phyloP scores from a whole-genome alignment of 306 rosid species.

The Malus fusca region DNA sequence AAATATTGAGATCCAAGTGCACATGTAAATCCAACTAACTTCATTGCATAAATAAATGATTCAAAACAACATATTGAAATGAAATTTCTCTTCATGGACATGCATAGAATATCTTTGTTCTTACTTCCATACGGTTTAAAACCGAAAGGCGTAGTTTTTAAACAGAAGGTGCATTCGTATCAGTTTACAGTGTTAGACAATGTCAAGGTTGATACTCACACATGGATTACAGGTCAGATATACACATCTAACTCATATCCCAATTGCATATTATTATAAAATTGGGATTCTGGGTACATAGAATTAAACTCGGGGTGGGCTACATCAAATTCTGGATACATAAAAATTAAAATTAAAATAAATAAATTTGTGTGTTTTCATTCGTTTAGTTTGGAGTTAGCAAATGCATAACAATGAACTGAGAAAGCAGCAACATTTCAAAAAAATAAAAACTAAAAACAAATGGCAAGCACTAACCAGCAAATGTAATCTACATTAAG shows the following conservation, averaged over 20 bases:
- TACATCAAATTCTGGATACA: too few species aligned
- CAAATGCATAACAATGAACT: background rate
- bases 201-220: background rate
- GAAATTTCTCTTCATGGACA: background rate
- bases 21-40: background rate
- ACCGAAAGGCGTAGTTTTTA: background rate
- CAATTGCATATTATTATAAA: background rate
- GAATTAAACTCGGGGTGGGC: too few species aligned
- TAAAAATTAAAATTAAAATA: too few species aligned
- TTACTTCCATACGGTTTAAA: background rate
- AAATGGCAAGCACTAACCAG: background rate
- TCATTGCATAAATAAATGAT: background rate
- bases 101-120: background rate
- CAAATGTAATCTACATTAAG: background rate
- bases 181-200: background rate
- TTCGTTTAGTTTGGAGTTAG: background rate
- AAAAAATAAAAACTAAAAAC: background rate
- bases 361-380: too few species aligned
- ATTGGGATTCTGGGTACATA: background rate
- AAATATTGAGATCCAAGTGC: conserved; percentile 10
- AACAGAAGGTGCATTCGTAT: background rate
- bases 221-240: background rate
- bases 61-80: background rate
- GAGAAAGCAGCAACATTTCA: background rate
- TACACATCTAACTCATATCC: background rate